Percentiles rank a stretch among this genome's conserved stretches.
phyloP scores from a whole-genome alignment of 2,329 filamentous ascomycete genomes.

The Pseudogymnoascus sp. region DNA sequence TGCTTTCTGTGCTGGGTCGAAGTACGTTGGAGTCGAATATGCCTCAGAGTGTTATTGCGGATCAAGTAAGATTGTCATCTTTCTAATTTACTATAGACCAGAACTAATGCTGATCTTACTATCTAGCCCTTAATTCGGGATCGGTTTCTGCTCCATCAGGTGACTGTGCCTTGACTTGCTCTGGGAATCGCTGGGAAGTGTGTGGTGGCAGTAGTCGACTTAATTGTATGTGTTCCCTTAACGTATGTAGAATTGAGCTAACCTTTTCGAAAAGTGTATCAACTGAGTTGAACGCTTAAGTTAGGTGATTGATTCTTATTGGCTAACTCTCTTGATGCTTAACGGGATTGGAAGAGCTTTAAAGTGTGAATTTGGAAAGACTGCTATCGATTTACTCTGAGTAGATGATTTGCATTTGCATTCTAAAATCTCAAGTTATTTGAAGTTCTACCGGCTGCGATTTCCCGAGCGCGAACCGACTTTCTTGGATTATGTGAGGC shows the following conservation, averaged over 20 bases:
- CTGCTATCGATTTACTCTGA: too few relatives aligned
- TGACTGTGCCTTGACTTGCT: constrained; percentile 7
- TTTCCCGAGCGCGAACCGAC: too few relatives aligned
- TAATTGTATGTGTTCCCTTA: constrained; percentile 3
- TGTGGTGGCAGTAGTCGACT: constrained; percentile 10
- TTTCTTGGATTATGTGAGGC: too few relatives aligned
- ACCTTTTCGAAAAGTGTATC: background rate
- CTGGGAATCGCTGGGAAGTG: constrained; percentile 1
- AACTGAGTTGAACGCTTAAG: background rate
- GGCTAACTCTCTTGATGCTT: too few relatives aligned
- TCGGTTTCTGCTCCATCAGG: background rate
- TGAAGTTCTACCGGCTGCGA: too few relatives aligned
- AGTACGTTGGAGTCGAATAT: constrained; percentile 8
- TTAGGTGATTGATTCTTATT: too few relatives aligned
- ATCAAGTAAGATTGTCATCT: background rate
- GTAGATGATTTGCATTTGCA: too few relatives aligned
- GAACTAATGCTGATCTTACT: background rate
- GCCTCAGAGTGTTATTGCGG: constrained; percentile 4
- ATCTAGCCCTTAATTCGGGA: background rate
- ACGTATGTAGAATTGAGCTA: background rate
- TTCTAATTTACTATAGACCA: background rate
- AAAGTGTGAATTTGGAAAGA: too few relatives aligned
- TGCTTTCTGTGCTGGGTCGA: background rate
- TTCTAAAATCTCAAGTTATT: too few relatives aligned
- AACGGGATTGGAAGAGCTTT: too few relatives aligned